Percentiles rank a stretch among this genome's conserved stretches.
Conservation (phyloP, 2,329 filamentous ascomycete genomes). For the Colletotrichum costaricense region DNA sequence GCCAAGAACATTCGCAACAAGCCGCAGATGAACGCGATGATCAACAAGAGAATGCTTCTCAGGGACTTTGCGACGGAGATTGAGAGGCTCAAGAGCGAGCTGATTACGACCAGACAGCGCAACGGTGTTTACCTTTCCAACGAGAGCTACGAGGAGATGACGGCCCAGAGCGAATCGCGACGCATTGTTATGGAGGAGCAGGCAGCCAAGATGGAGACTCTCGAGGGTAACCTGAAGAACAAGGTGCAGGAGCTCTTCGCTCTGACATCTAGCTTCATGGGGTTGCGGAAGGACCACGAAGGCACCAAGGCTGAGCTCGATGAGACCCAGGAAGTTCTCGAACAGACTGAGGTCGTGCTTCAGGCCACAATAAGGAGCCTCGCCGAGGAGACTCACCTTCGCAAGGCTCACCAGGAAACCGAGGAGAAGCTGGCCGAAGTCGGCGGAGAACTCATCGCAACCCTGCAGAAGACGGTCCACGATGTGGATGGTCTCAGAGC, state of each 20-base stretch:
- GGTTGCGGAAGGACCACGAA: constrained; percentile 90
- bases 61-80: constrained; percentile 93
- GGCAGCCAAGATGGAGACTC: constrained; percentile 88
- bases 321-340: constrained; percentile 82
- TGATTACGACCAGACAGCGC: constrained; percentile 91
- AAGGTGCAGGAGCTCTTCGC: constrained; percentile 94
- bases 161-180: constrained; percentile 89
- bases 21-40: constrained; percentile 90
- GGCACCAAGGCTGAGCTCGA: constrained; percentile 77
- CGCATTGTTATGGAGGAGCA: constrained; percentile 94
- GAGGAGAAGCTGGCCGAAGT: constrained; percentile 81
- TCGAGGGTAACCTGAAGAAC: constrained; percentile 90
- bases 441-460: constrained; percentile 81
- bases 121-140: constrained; percentile 95
- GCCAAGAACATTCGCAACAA: constrained; percentile 99
- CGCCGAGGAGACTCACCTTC: constrained; percentile 81
- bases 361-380: constrained; percentile 80
- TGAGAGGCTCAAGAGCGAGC: constrained; percentile 91
- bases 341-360: constrained; percentile 89
- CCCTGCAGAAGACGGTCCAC: constrained; percentile 79
- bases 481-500: constrained; percentile 86
- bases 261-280: constrained; percentile 87
- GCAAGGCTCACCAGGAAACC: constrained; percentile 87
- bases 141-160: constrained; percentile 91
- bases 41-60: constrained; percentile 93